Evolutionary conservation across 2,329 filamentous ascomycete species (phyloP).

Genomic region (Colletotrichum cordylinicola): DNA sequence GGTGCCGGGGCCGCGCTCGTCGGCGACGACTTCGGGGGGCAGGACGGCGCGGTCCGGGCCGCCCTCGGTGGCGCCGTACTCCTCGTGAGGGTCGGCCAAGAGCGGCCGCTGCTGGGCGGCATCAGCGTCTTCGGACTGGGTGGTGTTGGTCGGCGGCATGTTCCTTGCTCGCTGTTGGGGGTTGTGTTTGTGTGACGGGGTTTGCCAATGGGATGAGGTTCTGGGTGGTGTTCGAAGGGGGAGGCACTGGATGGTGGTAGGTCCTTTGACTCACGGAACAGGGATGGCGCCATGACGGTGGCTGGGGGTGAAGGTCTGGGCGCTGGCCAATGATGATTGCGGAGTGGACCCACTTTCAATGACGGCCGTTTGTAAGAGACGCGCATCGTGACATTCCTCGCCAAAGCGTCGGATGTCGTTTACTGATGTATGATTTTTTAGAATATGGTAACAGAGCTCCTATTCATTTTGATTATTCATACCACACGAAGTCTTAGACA

Average conservation of each 20-base stretch:
- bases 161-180: background rate
- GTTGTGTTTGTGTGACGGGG: background rate
- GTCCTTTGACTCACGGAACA: background rate
- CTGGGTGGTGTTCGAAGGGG: background rate
- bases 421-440: too few species aligned
- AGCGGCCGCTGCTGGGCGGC: background rate
- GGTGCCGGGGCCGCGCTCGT: constrained; percentile 24
- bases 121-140: background rate
- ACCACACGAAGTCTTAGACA: background rate
- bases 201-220: background rate
- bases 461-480: background rate
- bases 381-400: background rate
- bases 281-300: constrained; percentile 11
- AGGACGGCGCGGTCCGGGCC: background rate
- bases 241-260: background rate
- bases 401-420: background rate
- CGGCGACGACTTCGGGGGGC: background rate
- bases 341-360: background rate
- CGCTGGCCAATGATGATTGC: background rate
- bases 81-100: constrained; percentile 11
- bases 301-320: background rate
- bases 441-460: background rate
- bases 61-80: constrained; percentile 10
- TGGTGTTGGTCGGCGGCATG: background rate
- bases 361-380: background rate